Evolutionary conservation across 2,329 filamentous ascomycete genomes (phyloP).

Genomic region (Leptodontidium sp.): DNA sequence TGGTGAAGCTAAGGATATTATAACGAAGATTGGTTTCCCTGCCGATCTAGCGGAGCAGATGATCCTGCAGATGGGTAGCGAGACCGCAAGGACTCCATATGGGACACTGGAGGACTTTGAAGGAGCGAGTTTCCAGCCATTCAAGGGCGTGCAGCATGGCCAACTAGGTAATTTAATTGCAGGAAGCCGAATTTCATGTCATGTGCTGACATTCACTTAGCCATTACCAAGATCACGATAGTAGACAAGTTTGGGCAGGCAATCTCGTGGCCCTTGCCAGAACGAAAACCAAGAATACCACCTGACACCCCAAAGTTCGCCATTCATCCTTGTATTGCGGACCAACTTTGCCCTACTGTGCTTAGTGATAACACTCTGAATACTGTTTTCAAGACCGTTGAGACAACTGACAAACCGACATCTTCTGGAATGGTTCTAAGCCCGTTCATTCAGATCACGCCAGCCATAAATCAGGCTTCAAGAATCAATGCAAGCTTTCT

Average conservation of each 20-base stretch:
- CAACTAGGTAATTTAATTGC: constrained; percentile 47
- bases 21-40: too few relatives aligned
- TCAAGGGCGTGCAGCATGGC: constrained; percentile 58
- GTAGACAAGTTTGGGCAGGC: constrained; percentile 59
- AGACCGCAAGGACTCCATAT: constrained; percentile 50
- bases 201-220: neutral
- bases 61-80: constrained; percentile 37
- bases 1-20: constrained; percentile 27
- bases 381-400: neutral
- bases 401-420: constrained; percentile 1
- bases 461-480: constrained; percentile 51
- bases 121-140: constrained; percentile 43
- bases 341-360: constrained; percentile 20
- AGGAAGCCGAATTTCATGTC: too few relatives aligned
- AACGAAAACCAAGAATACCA: constrained; percentile 35
- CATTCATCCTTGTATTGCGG: constrained; percentile 21
- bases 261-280: constrained; percentile 36
- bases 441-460: constrained; percentile 52
- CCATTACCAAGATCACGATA: constrained; percentile 56
- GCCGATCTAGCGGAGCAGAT: constrained; percentile 17
- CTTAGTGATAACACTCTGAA: constrained; percentile 15
- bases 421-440: constrained; percentile 33
- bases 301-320: constrained; percentile 28
- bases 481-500: constrained; percentile 51
- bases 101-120: constrained; percentile 24